Evolutionary conservation across 179 eudicot genomes (phyloP).

Genomic region (Silene coronaria): DNA sequence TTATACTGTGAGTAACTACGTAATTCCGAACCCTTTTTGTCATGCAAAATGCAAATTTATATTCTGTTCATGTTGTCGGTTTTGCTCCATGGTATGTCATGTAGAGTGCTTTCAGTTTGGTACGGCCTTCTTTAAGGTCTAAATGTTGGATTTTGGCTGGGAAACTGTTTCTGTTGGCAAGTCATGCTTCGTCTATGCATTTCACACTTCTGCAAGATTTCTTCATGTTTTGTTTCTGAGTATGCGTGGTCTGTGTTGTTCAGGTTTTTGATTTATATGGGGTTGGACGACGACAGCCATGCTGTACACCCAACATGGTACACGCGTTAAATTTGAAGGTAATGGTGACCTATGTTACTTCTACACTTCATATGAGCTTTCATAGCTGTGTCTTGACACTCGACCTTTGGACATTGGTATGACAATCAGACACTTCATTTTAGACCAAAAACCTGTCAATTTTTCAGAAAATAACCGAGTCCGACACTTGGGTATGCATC

Average conservation of each 20-base stretch:
- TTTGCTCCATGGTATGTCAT: not conserved
- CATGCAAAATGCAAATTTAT: too few species aligned
- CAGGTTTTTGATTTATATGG: slow-evolving; percentile 81
- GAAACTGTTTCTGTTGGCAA: not conserved
- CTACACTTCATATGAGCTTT: too few species aligned
- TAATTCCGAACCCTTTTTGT: too few species aligned
- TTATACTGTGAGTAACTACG: not conserved
- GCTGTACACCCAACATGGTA: slow-evolving; percentile 50
- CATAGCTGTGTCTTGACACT: too few species aligned
- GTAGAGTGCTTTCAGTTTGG: too few species aligned
- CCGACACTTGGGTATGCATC: too few species aligned
- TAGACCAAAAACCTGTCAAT: too few species aligned
- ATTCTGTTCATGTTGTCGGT: not conserved
- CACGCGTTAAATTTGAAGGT: slow-evolving; percentile 69
- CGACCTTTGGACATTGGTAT: too few species aligned
- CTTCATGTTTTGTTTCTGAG: not conserved
- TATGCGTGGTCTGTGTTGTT: slow-evolving; percentile 4
- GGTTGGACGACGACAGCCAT: slow-evolving; percentile 59
- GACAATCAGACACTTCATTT: too few species aligned
- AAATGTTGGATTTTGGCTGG: not conserved
- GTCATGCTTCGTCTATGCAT: not conserved
- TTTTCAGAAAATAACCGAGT: too few species aligned
- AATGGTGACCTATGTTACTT: too few species aligned
- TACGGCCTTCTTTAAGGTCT: too few species aligned
- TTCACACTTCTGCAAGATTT: not conserved